phyloP scores from a whole-genome alignment of 805 yeast genomes.

The Lachancea quebecensis region DNA sequence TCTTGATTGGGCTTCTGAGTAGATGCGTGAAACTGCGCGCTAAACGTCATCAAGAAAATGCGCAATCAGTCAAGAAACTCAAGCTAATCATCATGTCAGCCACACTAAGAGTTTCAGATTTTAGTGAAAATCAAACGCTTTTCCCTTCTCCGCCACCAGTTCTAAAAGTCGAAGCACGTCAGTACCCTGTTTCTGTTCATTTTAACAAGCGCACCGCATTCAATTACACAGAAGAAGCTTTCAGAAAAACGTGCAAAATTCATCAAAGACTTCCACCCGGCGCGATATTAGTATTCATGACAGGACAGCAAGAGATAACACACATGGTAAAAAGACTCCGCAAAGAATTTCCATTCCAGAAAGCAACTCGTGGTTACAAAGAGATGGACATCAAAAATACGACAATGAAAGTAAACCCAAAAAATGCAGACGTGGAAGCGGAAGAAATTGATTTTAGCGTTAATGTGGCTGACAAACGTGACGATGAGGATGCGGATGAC shows the following conservation, averaged over 20 bases:
- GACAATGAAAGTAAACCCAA: conserved; percentile 46
- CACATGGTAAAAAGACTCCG: conserved; percentile 64
- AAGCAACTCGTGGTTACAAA: conserved; percentile 11
- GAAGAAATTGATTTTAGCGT: conserved; percentile 81
- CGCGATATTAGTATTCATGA: conserved; percentile 82
- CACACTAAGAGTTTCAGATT: conserved; percentile 87
- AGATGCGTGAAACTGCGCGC: conserved; percentile 72
- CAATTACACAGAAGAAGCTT: conserved; percentile 82
- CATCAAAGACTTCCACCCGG: conserved; percentile 87
- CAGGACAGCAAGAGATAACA: conserved; percentile 90
- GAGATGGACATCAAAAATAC: conserved; percentile 32
- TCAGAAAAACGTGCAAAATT: conserved; percentile 75
- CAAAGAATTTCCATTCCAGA: conserved; percentile 54
- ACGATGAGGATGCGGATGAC: conserved; percentile 28
- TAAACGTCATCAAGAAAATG: conserved; percentile 42
- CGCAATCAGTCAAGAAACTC: conserved; percentile 48
- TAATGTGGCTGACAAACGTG: conserved; percentile 29
- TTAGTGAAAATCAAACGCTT: conserved; percentile 69
- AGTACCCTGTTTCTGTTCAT: conserved; percentile 87
- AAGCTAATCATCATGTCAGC: conserved; percentile 95
- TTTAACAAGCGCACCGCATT: conserved; percentile 73
- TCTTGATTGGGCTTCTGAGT: conserved; percentile 88
- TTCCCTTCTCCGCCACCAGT: conserved; percentile 79
- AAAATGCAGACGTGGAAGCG: conserved; percentile 67
- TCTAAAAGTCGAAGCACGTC: conserved; percentile 84